phyloP scores from a whole-genome alignment of 306 rosid species.

The Argentina anserina region DNA sequence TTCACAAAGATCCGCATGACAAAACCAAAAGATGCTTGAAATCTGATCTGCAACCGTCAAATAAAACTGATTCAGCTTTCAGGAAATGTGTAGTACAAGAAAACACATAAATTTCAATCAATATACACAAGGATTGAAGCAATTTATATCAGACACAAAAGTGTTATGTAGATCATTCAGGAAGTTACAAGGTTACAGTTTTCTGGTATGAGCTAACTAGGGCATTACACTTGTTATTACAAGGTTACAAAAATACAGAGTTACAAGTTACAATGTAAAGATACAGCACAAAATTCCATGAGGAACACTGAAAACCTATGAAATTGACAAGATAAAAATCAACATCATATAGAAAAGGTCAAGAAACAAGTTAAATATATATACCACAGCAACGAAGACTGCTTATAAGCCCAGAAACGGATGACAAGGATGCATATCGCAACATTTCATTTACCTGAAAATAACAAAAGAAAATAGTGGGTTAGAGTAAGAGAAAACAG shows the following conservation, averaged over 20 bases:
- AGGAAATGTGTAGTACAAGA: background rate
- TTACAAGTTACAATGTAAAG: too few relatives aligned
- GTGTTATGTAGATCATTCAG: background rate
- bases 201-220: background rate
- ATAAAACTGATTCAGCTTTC: conserved; percentile 15
- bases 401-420: conserved; percentile 67
- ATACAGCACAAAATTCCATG: background rate
- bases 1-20: conserved; percentile 83
- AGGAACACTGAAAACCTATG: background rate
- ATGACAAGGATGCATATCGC: conserved; percentile 65
- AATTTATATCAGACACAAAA: background rate
- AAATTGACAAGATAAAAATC: background rate
- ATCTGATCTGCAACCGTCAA: conserved; percentile 52
- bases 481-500: background rate
- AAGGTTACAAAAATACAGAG: too few relatives aligned
- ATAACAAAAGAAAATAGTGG: conserved; percentile 15
- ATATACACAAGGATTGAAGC: background rate
- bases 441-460: conserved; percentile 68
- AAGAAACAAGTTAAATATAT: conserved; percentile 12
- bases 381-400: conserved; percentile 81
- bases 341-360: background rate
- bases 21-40: conserved; percentile 72
- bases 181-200: background rate
- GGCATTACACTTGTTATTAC: too few relatives aligned
- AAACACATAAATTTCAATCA: conserved; percentile 5